phyloP scores from a whole-genome alignment of 495 filamentous ascomycete genomes.

The Aspergillus conjunctus region DNA sequence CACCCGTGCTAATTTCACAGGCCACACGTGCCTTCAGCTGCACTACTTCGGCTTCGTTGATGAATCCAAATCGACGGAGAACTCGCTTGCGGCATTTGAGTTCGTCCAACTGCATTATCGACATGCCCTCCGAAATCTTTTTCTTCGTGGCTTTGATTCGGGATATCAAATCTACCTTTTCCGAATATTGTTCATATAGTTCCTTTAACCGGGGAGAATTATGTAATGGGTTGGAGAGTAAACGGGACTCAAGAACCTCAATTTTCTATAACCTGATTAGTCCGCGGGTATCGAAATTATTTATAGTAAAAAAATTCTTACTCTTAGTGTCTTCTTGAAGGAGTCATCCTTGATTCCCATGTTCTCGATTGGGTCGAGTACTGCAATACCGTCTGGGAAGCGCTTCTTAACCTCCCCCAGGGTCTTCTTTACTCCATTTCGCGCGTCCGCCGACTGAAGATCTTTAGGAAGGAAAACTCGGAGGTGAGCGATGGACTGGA shows the following conservation, averaged over 20 bases:
- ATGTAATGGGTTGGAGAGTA: conserved; percentile 87
- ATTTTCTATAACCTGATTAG: conserved; percentile 65
- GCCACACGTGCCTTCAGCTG: conserved; percentile 94
- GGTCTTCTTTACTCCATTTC: conserved; percentile 64
- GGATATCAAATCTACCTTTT: conserved; percentile 71
- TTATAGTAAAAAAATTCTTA: conserved; percentile 40
- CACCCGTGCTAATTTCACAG: conserved; percentile 93
- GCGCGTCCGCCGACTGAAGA: conserved; percentile 59
- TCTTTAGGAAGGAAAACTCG: conserved; percentile 80
- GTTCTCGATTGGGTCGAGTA: conserved; percentile 90
- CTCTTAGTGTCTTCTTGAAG: conserved; percentile 88
- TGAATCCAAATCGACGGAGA: conserved; percentile 92
- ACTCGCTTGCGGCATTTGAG: conserved; percentile 94
- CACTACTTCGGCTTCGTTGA: conserved; percentile 91
- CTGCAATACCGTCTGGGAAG: conserved; percentile 89
- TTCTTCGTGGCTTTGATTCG: conserved; percentile 88
- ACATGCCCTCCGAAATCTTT: conserved; percentile 77
- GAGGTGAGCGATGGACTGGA: conserved; percentile 75
- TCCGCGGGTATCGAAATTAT: background rate
- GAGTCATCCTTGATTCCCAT: conserved; percentile 90
- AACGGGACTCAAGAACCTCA: conserved; percentile 88
- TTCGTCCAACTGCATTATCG: conserved; percentile 90
- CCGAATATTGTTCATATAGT: conserved; percentile 79
- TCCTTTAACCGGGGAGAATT: conserved; percentile 79
- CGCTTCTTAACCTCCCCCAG: conserved; percentile 76